phyloP scores from a whole-genome alignment of 352 stramenopile genomes.

The Globisporangium mamillatum region DNA sequence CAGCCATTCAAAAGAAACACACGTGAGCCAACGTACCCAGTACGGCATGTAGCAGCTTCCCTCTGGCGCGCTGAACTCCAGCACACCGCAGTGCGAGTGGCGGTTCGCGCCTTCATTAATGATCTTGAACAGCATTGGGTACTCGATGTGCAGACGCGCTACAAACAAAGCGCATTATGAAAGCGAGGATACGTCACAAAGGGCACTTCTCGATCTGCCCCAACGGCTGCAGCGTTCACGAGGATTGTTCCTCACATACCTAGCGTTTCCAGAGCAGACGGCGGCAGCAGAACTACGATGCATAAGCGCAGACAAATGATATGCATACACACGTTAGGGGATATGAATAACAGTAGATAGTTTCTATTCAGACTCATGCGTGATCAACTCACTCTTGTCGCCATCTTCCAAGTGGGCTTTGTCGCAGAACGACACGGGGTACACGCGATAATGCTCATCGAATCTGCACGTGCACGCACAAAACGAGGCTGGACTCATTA shows the following conservation, averaged over 20 bases:
- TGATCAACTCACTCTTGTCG: constrained; percentile 74
- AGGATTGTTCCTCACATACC: constrained; percentile 34
- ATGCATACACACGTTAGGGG: background rate
- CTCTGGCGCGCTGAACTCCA: constrained; percentile 99
- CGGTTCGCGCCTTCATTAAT: constrained; percentile 84
- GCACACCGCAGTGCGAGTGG: constrained; percentile 95
- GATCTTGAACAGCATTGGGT: constrained; percentile 99
- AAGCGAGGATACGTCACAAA: constrained; percentile 6
- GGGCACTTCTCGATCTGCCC: background rate
- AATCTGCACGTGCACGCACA: constrained; percentile 38
- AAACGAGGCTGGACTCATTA: background rate
- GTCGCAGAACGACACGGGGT: constrained; percentile 86
- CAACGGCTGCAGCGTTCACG: background rate
- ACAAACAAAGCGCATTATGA: background rate
- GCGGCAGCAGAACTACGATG: constrained; percentile 90
- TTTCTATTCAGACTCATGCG: background rate
- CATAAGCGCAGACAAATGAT: background rate
- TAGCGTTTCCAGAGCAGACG: constrained; percentile 97
- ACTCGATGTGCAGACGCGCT: constrained; percentile 95
- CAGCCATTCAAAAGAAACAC: background rate
- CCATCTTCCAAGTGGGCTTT: constrained; percentile 87
- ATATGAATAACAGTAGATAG: background rate
- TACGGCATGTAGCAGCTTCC: constrained; percentile 98
- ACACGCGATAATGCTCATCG: constrained; percentile 86
- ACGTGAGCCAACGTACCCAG: constrained; percentile 78